These are phyloP conservation scores for Cutaneotrichosporon dermatis DNA, from an alignment of 1,284 basidiomycete species.

Conservation along the genomic window DNA sequence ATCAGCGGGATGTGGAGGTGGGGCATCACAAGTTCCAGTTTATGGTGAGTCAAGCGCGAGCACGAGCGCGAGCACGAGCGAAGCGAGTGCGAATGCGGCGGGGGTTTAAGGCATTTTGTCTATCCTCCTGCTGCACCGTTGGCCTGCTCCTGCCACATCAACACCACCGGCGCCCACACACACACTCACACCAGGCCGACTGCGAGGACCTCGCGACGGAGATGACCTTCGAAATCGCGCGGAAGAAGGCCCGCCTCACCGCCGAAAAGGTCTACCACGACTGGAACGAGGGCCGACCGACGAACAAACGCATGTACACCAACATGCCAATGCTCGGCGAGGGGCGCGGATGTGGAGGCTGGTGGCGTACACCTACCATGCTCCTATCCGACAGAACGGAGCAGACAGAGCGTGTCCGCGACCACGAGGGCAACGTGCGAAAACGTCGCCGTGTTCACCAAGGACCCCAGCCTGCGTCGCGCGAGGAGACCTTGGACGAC, in stretches of 20 bases:
- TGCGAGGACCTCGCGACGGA: conserved; percentile 20
- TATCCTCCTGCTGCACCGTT: no score
- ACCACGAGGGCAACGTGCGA: conserved; percentile 16
- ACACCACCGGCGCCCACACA: no score
- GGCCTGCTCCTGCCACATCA: no score
- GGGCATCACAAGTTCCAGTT: conserved; percentile 18
- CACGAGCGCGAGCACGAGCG: no score
- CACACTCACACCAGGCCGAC: conserved; percentile 13
- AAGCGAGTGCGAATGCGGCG: no score
- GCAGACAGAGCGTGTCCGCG: conserved; percentile 10
- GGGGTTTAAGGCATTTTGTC: no score
- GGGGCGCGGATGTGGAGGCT: conserved; percentile 34
- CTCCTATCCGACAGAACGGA: conserved; percentile 26
- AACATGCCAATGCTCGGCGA: conserved; percentile 26
- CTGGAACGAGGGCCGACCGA: conserved; percentile 10
- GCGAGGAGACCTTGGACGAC: conserved; percentile 20
- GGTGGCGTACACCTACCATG: conserved; percentile 18
- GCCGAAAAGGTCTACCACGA: conserved; percentile 27
- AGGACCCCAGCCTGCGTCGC: conserved; percentile 5
- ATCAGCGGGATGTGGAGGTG: conserved; percentile 4
- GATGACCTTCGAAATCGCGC: conserved; percentile 24
- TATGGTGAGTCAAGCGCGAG: conserved; percentile 18
- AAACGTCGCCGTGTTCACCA: conserved; percentile 20
- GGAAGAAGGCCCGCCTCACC: conserved; percentile 20
- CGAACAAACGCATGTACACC: conserved; percentile 21